These are phyloP conservation scores for Hirschioporus abietinus DNA, from an alignment of 768 basidiomycete species.

Conservation along the genomic window DNA sequence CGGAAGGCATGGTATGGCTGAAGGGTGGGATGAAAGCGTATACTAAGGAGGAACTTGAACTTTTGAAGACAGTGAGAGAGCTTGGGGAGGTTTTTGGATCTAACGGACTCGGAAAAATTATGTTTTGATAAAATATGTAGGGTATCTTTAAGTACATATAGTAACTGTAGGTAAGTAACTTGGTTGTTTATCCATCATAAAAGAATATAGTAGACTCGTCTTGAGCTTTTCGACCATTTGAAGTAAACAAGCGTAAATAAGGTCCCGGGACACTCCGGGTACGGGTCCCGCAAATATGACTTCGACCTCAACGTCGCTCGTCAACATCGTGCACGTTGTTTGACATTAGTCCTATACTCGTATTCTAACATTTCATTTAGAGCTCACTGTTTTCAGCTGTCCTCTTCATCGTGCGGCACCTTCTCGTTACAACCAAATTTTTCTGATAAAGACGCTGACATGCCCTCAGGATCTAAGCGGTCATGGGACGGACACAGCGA, in stretches of 20 bases:
- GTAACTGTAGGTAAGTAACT: too few species aligned
- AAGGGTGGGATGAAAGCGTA: neutral
- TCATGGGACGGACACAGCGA: conserved; percentile 56
- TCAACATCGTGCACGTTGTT: neutral
- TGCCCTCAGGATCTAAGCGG: conserved; percentile 80
- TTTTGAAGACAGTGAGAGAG: neutral
- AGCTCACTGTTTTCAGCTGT: neutral
- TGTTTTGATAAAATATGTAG: neutral
- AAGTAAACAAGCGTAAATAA: neutral
- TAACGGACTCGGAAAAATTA: neutral
- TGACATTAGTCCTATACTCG: neutral
- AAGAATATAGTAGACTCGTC: too few species aligned
- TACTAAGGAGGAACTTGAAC: neutral
- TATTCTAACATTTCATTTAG: neutral
- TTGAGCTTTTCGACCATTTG: too few species aligned
- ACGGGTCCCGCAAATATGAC: neutral
- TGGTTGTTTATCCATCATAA: too few species aligned
- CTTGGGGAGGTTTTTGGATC: neutral
- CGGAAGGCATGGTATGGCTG: neutral
- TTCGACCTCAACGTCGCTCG: neutral
- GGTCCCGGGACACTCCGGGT: neutral
- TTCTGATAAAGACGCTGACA: conserved; percentile 51
- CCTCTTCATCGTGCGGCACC: neutral
- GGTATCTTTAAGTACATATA: too few species aligned
- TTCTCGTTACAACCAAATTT: neutral